These are phyloP conservation scores for Paratinospora sagittata DNA, from an alignment of 164 flowering plant species.

Conservation along the genomic window DNA sequence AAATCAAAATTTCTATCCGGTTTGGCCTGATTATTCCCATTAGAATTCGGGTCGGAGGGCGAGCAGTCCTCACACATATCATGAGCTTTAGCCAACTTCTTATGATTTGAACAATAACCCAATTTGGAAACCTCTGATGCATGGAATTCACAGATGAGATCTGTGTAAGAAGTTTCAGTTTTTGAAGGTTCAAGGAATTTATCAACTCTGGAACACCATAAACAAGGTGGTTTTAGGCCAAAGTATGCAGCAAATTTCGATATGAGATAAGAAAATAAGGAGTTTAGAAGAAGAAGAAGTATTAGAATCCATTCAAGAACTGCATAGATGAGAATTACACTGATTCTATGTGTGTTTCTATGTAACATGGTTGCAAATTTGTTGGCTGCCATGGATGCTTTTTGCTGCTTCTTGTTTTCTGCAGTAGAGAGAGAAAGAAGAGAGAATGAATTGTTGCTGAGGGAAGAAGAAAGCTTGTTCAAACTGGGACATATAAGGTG, in stretches of 20 bases:
- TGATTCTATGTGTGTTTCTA: constrained; percentile 53
- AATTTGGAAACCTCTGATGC: constrained; percentile 66
- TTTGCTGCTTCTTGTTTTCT: constrained; percentile 16
- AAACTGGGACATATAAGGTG: background rate
- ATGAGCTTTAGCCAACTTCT: constrained; percentile 43
- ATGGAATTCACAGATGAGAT: constrained; percentile 75
- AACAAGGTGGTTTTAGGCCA: constrained; percentile 83
- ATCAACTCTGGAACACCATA: constrained; percentile 74
- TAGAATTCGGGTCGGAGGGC: constrained; percentile 31
- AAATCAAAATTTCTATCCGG: constrained; percentile 18
- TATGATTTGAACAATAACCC: constrained; percentile 64
- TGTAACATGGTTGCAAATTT: constrained; percentile 75
- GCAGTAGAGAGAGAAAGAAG: constrained; percentile 15
- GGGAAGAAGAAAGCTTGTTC: constrained; percentile 1
- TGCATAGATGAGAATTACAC: constrained; percentile 58
- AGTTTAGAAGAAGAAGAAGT: constrained; percentile 62
- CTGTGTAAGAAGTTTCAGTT: constrained; percentile 26
- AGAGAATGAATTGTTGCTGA: constrained; percentile 3
- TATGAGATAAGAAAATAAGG: constrained; percentile 74
- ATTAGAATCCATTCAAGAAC: constrained; percentile 90
- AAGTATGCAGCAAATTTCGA: constrained; percentile 59
- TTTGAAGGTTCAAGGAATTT: constrained; percentile 42
- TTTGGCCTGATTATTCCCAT: constrained; percentile 6
- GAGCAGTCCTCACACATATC: constrained; percentile 82
- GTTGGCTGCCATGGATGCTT: constrained; percentile 62